Evolutionary conservation across 192 early-diverging fungal genomes (phyloP).

Genomic region (Podila epigama): DNA sequence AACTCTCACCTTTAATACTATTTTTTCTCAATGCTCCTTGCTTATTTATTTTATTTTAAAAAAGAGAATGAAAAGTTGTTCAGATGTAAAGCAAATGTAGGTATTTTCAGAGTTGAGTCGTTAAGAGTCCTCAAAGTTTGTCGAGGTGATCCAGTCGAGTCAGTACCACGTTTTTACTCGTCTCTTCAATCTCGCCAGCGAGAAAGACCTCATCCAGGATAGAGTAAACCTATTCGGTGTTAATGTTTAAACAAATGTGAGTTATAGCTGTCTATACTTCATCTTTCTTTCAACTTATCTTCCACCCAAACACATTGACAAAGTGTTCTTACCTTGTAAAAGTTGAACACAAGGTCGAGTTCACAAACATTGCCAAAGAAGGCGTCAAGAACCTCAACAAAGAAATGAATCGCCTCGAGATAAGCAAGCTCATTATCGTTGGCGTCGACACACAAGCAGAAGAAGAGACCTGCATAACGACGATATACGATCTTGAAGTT

Average conservation of each 20-base stretch:
- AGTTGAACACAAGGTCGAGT: conserved; percentile 98
- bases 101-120: neutral
- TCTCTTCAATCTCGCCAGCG: conserved; percentile 98
- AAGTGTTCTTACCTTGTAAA: conserved; percentile 74
- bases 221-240: conserved; percentile 86
- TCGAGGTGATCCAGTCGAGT: conserved; percentile 80
- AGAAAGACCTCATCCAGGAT: conserved; percentile 98
- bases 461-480: conserved; percentile 97
- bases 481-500: conserved; percentile 99
- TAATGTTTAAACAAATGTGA: neutral
- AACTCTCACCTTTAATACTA: neutral
- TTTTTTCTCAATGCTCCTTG: neutral
- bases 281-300: no score
- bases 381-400: conserved; percentile 97
- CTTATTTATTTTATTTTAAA: neutral
- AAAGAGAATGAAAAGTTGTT: conserved; percentile 13
- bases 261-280: no score
- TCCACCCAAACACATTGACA: neutral
- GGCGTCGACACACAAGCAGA: conserved; percentile 98
- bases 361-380: conserved; percentile 99
- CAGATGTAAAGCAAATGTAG: no score
- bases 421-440: conserved; percentile 98
- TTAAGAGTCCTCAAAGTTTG: conserved; percentile 60
- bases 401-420: conserved; percentile 97
- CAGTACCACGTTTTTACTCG: conserved; percentile 80